phyloP scores from a whole-genome alignment of 2,329 filamentous ascomycete genomes.

The Amauroascus niger region DNA sequence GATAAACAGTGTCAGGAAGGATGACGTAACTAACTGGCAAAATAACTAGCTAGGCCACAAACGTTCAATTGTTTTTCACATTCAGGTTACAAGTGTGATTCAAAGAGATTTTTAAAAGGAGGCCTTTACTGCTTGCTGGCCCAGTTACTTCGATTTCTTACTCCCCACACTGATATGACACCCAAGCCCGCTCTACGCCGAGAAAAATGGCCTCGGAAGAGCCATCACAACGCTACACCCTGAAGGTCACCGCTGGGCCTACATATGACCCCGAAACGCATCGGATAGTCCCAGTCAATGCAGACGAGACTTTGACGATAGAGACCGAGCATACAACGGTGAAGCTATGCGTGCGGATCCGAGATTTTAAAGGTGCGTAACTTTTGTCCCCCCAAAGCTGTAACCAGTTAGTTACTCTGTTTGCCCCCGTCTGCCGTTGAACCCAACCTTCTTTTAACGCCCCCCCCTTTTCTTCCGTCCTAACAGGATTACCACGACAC shows the following conservation, averaged over 20 bases:
- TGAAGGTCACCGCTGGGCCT: conserved; percentile 72
- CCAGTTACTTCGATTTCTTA: no score
- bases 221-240: conserved; percentile 49
- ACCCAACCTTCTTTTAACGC: not conserved
- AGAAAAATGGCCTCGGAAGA: conserved; percentile 12
- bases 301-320: conserved; percentile 52
- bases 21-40: no score
- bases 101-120: no score
- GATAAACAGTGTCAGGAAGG: no score
- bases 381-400: no score
- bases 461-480: not conserved
- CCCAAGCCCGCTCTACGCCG: not conserved
- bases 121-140: no score
- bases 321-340: conserved; percentile 54
- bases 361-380: conserved; percentile 45
- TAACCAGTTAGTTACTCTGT: no score
- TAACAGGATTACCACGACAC: conserved; percentile 41
- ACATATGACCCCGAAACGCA: conserved; percentile 66
- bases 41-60: no score
- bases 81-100: no score
- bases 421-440: not conserved
- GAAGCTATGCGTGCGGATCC: conserved; percentile 65
- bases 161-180: not conserved
- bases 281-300: conserved; percentile 65
- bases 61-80: no score